phyloP scores from a whole-genome alignment of 2,329 filamentous ascomycete genomes.

The Bisporella sp. region DNA sequence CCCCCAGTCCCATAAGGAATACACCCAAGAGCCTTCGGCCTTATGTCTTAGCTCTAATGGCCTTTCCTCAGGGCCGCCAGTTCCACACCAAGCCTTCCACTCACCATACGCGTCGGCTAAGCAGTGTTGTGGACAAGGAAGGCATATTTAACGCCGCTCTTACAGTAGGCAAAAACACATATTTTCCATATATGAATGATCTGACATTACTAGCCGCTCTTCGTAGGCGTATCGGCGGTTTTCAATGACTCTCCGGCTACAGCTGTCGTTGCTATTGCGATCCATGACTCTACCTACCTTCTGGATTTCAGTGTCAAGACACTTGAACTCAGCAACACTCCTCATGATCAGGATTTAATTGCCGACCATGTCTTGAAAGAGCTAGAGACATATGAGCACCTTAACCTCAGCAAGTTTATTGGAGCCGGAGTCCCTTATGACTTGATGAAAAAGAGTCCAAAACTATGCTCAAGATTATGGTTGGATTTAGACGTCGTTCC shows the following conservation, averaged over 20 bases:
- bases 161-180: no score
- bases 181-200: no score
- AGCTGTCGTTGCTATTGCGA: conserved; percentile 57
- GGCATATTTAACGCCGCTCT: no score
- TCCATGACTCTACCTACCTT: conserved; percentile 69
- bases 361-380: conserved; percentile 52
- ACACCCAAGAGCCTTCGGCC: no score
- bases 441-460: conserved; percentile 53
- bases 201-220: conserved; percentile 41
- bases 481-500: conserved; percentile 69
- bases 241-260: conserved; percentile 38
- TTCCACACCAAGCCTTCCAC: no score
- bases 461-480: conserved; percentile 66
- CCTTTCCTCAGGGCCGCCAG: no score
- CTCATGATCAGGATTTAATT: conserved; percentile 38
- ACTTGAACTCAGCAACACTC: conserved; percentile 39
- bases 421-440: conserved; percentile 55
- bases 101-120: no score
- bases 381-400: conserved; percentile 52
- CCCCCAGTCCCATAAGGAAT: no score
- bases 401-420: conserved; percentile 67
- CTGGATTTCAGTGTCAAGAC: conserved; percentile 63
- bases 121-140: no score
- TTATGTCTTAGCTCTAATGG: no score
- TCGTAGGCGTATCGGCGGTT: conserved; percentile 53